Percentiles rank a stretch among this genome's conserved stretches.
These are phyloP conservation scores for Cordyceps javanica DNA, from an alignment of 2,329 filamentous ascomycete genomes.

Conservation along the genomic window DNA sequence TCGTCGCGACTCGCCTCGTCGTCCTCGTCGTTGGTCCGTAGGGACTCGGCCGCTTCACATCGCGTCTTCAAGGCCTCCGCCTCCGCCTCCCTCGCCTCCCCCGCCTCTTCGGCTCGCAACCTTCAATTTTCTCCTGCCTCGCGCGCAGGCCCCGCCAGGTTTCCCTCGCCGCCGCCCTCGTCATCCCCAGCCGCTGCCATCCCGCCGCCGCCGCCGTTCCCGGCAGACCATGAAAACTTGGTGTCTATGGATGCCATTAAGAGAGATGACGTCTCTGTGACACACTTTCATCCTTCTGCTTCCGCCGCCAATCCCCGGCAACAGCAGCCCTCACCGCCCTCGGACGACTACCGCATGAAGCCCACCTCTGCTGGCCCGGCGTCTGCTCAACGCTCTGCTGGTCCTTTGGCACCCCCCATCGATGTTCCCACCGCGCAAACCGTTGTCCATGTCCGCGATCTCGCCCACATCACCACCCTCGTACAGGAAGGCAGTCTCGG, in stretches of 20 bases:
- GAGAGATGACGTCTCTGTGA: conserved; percentile 8
- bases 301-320: conserved; percentile 12
- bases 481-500: conserved; percentile 69
- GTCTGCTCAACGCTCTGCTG: conserved; percentile 19
- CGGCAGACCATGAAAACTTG: conserved; percentile 35
- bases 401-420: conserved; percentile 17
- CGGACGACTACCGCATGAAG: conserved; percentile 24
- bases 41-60: conserved; percentile 14
- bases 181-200: conserved; percentile 39
- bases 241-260: conserved; percentile 44
- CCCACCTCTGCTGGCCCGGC: conserved; percentile 30
- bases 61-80: conserved; percentile 17
- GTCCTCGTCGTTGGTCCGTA: conserved; percentile 14
- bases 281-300: conserved; percentile 7
- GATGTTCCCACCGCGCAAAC: conserved; percentile 33
- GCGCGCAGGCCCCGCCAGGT: conserved; percentile 38
- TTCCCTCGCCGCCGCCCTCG: conserved; percentile 50
- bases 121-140: conserved; percentile 22
- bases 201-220: conserved; percentile 28
- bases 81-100: no score
- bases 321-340: conserved; percentile 31
- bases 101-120: conserved; percentile 10
- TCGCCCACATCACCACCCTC: conserved; percentile 86
- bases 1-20: conserved; percentile 9
- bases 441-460: conserved; percentile 75